Percentiles rank a stretch among this genome's conserved stretches.
Evolutionary conservation across 768 basidiomycete species (phyloP).

Genomic region (Baorangia bicolor): DNA sequence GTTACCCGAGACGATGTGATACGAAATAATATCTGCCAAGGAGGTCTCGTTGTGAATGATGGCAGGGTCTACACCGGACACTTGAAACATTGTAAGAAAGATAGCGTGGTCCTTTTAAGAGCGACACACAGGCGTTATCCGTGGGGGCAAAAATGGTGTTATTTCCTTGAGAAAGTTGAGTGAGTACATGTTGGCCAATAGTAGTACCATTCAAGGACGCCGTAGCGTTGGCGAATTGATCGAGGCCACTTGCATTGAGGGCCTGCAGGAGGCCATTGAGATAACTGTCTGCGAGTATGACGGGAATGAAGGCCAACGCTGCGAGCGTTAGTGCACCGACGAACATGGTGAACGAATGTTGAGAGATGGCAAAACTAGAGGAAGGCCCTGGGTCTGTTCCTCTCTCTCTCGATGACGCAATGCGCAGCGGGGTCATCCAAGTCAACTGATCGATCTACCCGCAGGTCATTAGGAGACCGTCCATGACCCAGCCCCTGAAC

Average conservation of each 20-base stretch:
- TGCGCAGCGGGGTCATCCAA: constrained; percentile 18
- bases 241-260: constrained; percentile 41
- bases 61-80: not conserved
- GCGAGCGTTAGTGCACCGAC: not conserved
- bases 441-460: constrained; percentile 1
- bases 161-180: constrained; percentile 42
- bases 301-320: constrained; percentile 26
- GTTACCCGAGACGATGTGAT: constrained; percentile 57
- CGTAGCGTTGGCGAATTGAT: constrained; percentile 40
- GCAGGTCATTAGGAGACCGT: not conserved
- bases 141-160: constrained; percentile 58
- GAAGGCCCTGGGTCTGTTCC: not conserved
- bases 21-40: constrained; percentile 51
- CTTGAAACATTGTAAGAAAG: constrained; percentile 11
- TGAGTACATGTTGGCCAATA: constrained; percentile 44
- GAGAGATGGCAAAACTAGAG: not conserved
- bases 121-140: constrained; percentile 51
- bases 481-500: not conserved
- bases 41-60: constrained; percentile 30
- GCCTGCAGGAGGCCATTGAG: constrained; percentile 36
- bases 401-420: constrained; percentile 27
- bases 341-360: constrained; percentile 20
- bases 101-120: not conserved
- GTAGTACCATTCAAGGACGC: constrained; percentile 43
- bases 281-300: constrained; percentile 33